These are phyloP conservation scores for Penicillium flavigenum DNA, from an alignment of 495 filamentous ascomycete species.

Conservation along the genomic window DNA sequence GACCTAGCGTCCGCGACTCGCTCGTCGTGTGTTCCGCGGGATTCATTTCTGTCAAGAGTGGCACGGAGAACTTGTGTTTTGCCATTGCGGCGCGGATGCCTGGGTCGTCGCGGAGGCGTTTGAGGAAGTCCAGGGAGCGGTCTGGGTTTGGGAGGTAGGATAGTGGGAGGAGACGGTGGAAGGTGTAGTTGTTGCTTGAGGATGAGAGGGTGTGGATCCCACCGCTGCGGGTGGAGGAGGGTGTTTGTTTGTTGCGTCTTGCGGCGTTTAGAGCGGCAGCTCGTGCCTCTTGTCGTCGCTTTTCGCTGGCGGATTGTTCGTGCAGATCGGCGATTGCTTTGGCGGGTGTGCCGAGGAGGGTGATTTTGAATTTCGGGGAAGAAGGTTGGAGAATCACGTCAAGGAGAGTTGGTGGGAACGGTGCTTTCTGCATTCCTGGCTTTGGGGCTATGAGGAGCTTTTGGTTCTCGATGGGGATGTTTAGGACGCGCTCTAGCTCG, in stretches of 20 bases:
- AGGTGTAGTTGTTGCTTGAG: slow-evolving; percentile 67
- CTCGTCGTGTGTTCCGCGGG: slow-evolving; percentile 77
- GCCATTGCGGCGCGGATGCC: slow-evolving; percentile 83
- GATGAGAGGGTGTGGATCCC: slow-evolving; percentile 41
- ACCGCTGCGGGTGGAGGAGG: slow-evolving; percentile 41
- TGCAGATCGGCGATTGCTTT: slow-evolving; percentile 41
- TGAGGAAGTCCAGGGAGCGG: slow-evolving; percentile 67
- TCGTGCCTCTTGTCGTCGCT: slow-evolving; percentile 39
- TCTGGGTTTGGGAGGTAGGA: slow-evolving; percentile 73
- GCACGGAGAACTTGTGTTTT: slow-evolving; percentile 81
- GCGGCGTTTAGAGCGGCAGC: slow-evolving; percentile 37
- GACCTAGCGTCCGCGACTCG: slow-evolving; percentile 76
- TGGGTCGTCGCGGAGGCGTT: slow-evolving; percentile 74
- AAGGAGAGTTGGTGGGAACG: slow-evolving; percentile 50
- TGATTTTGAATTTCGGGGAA: slow-evolving; percentile 50
- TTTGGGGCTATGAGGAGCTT: slow-evolving; percentile 73
- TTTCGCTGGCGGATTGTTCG: slow-evolving; percentile 40
- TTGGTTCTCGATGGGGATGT: slow-evolving; percentile 67
- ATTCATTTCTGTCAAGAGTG: slow-evolving; percentile 91
- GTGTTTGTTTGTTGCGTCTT: slow-evolving; percentile 27
- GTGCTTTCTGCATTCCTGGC: slow-evolving; percentile 63
- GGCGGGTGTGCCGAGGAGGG: slow-evolving; percentile 41
- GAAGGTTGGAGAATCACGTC: slow-evolving; percentile 38
- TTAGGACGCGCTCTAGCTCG: slow-evolving; percentile 52
- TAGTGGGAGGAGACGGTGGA: slow-evolving; percentile 73